These are phyloP conservation scores for Phanerochaete sordida DNA, from an alignment of 768 basidiomycete species.

Conservation along the genomic window DNA sequence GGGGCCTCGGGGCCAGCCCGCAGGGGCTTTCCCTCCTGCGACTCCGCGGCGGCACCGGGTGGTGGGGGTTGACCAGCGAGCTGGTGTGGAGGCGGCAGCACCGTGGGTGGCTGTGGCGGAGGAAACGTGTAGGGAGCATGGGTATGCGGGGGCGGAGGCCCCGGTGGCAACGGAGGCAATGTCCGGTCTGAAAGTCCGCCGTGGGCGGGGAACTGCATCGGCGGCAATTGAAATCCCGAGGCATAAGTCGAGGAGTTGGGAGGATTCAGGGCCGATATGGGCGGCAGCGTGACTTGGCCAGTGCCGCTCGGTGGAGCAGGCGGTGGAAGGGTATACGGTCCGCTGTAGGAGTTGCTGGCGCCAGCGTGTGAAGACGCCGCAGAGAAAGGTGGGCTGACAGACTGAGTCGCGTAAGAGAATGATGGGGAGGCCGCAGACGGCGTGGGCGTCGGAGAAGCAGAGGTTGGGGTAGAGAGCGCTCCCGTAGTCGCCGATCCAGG, in stretches of 20 bases:
- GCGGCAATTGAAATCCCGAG: conserved; percentile 7
- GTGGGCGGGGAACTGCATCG: conserved; percentile 6
- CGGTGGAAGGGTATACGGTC: neutral
- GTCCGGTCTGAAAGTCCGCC: neutral
- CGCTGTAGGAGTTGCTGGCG: neutral
- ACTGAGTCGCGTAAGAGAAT: neutral
- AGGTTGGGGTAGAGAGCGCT: conserved; percentile 4
- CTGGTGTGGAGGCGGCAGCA: neutral
- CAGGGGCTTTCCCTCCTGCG: neutral
- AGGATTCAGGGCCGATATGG: conserved; percentile 7
- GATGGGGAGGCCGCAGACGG: conserved; percentile 3
- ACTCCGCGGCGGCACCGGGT: neutral
- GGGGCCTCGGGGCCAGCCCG: conserved; percentile 16
- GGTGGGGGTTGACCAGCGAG: neutral
- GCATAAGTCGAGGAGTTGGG: neutral
- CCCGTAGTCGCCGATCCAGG: neutral
- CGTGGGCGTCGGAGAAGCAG: conserved; percentile 2
- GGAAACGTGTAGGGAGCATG: conserved; percentile 9
- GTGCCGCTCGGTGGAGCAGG: neutral
- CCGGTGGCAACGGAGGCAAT: conserved; percentile 9
- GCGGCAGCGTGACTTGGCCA: conserved; percentile 5
- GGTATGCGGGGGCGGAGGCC: neutral
- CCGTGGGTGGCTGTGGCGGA: conserved; percentile 9
- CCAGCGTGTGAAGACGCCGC: neutral
- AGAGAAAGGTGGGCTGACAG: neutral